Evolutionary conservation across 1,139 yeast genomes (phyloP).

Genomic region (Wickerhamomyces sp.): DNA sequence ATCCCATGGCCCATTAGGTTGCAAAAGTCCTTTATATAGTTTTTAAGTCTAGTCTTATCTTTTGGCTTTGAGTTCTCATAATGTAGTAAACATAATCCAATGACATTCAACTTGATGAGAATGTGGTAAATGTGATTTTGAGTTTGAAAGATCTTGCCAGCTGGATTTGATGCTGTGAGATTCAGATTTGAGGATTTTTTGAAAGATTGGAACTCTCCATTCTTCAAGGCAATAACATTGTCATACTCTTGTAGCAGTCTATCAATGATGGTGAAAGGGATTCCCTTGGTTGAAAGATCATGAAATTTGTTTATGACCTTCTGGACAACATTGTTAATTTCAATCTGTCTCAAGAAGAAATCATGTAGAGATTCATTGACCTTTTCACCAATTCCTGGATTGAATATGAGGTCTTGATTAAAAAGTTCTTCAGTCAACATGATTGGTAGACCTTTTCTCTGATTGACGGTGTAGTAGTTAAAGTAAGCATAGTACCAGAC

Average conservation of each 20-base stretch:
- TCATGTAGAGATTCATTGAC: slow-evolving; percentile 3
- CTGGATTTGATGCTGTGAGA: neutral
- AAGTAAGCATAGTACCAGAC: slow-evolving; percentile 17
- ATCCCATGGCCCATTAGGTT: slow-evolving; percentile 5
- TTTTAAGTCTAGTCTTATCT: slow-evolving; percentile 6
- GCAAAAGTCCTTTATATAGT: slow-evolving; percentile 2
- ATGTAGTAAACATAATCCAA: slow-evolving; percentile 2
- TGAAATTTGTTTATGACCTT: slow-evolving; percentile 13
- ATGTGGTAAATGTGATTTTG: slow-evolving; percentile 6
- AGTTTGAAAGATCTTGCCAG: slow-evolving; percentile 10
- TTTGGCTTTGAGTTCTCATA: slow-evolving; percentile 7
- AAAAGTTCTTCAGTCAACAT: slow-evolving; percentile 14
- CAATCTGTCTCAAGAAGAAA: slow-evolving; percentile 8
- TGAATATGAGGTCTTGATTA: slow-evolving; percentile 9
- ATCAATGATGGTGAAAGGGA: slow-evolving; percentile 8
- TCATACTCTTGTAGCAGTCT: slow-evolving; percentile 12
- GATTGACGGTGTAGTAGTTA: slow-evolving; percentile 9
- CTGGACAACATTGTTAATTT: slow-evolving; percentile 7
- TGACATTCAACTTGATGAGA: neutral
- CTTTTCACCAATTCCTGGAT: slow-evolving; percentile 1
- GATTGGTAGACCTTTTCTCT: slow-evolving; percentile 17
- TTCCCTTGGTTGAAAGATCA: slow-evolving; percentile 8
- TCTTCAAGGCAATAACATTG: slow-evolving; percentile 3
- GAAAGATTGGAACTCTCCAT: slow-evolving; percentile 11
- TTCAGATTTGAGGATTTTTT: slow-evolving; percentile 4